Evolutionary conservation across 2,329 filamentous ascomycete species (phyloP).

Genomic region (Helotiales sp.): DNA sequence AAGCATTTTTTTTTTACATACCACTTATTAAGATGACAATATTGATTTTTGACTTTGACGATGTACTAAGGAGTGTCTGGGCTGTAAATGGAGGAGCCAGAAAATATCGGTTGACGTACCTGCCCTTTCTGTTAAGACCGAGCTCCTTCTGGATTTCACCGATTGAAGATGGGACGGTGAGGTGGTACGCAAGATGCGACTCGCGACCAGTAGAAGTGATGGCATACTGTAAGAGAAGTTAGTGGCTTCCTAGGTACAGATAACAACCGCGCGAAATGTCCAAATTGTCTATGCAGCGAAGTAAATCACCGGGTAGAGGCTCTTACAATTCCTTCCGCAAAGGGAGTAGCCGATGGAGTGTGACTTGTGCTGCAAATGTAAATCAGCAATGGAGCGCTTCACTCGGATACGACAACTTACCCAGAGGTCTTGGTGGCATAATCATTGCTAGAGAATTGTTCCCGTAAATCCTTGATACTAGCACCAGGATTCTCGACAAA

Average conservation of each 20-base stretch:
- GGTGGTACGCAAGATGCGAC: slow-evolving; percentile 79
- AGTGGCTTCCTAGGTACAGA: neutral
- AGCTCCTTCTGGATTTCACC: slow-evolving; percentile 77
- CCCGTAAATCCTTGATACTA: slow-evolving; percentile 71
- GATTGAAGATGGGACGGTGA: slow-evolving; percentile 73
- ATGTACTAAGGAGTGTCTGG: no score
- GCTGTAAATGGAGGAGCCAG: no score
- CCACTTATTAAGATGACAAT: no score
- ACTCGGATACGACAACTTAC: slow-evolving; percentile 17
- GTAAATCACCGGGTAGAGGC: no score
- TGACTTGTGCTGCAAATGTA: slow-evolving; percentile 56
- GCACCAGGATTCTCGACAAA: slow-evolving; percentile 79
- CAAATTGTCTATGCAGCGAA: no score
- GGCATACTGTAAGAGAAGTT: slow-evolving; percentile 57
- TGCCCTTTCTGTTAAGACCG: slow-evolving; percentile 72
- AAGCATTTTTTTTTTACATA: no score
- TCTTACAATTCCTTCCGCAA: slow-evolving; percentile 75
- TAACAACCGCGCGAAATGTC: no score
- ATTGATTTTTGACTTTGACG: no score
- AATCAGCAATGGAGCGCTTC: neutral
- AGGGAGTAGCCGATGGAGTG: slow-evolving; percentile 70
- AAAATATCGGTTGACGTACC: no score
- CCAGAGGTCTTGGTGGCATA: slow-evolving; percentile 80
- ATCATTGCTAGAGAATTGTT: slow-evolving; percentile 67
- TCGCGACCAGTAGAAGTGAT: slow-evolving; percentile 74